These are phyloP conservation scores for Acidomyces sp. DNA, from an alignment of 495 filamentous ascomycete genomes.

Conservation along the genomic window DNA sequence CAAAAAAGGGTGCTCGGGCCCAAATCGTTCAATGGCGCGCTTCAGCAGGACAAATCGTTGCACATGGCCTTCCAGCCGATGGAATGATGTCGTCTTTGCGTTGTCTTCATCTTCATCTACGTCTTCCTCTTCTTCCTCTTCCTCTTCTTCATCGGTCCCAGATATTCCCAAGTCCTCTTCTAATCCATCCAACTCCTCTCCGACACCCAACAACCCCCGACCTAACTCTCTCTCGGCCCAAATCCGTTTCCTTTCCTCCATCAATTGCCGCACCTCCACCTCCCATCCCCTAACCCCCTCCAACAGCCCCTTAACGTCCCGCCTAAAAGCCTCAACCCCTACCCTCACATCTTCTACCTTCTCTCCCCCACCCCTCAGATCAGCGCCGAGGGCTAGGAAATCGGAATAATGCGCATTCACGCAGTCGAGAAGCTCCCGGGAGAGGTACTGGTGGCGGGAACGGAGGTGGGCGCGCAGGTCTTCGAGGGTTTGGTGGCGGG, in stretches of 20 bases:
- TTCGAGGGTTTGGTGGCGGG: constrained; percentile 89
- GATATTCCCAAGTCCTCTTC: constrained; percentile 48
- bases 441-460: constrained; percentile 56
- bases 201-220: constrained; percentile 38
- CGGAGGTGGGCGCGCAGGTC: constrained; percentile 81
- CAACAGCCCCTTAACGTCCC: constrained; percentile 54
- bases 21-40: constrained; percentile 38
- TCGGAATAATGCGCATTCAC: constrained; percentile 90
- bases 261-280: constrained; percentile 39
- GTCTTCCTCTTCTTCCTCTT: constrained; percentile 27
- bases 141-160: constrained; percentile 36
- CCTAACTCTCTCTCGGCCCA: constrained; percentile 35
- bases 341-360: constrained; percentile 84
- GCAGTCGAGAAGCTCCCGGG: constrained; percentile 75
- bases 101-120: constrained; percentile 24
- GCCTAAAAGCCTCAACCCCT: constrained; percentile 67
- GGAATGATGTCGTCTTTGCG: constrained; percentile 7
- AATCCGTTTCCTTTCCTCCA: constrained; percentile 43
- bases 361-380: constrained; percentile 77
- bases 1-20: constrained; percentile 53
- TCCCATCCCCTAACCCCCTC: constrained; percentile 40
- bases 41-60: constrained; percentile 45
- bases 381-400: constrained; percentile 69
- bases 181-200: constrained; percentile 43
- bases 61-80: constrained; percentile 43